Base-by-base conservation (phyloP, 805 yeast species). In the Wickerhamomyces xylosicus region DNA sequence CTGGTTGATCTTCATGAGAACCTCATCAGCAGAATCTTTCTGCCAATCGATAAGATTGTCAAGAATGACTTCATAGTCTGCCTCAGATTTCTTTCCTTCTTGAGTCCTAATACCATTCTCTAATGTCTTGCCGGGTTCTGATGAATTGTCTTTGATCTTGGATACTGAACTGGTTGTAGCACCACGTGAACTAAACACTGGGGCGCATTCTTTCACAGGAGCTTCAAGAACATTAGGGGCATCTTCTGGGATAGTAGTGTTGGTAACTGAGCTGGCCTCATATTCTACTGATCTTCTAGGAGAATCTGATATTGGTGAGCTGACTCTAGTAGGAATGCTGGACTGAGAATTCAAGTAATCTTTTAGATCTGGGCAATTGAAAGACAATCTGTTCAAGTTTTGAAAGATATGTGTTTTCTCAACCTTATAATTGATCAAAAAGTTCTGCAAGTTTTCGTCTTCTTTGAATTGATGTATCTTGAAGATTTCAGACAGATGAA, bases 11-110 rank as follows among this genome's bases (percentile, higher is more conserved):
- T 58, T 58, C 37, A 54, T 56, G 40, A 58, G 38, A 5, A 58
- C 63, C 34, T 58, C 62, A 41, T 58, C 62, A 0, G 62, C 53
- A 9, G 52, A 45, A 32, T 58, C 62, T 19, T 41, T 57, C 19
- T 47, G 52, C 63, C 63, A 58, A 41, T 58, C 63, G 7, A 58
- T 59, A 4, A 25, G 14, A 33, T 43, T 46, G 25, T 58, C 58
- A 31, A 58, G 38, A 22, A 58, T 59, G 10, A 49, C 37, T 33
- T 53, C 54, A 19, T 52, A 50, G 27, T 52, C 56, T 38, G 25
- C 47, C 35, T 19, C 38, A 47, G 36, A 38, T 31, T 27, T 5
- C 19, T 8, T 34, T 7, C 25, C 27, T 35, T 15, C 20, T 18
- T 16, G 8, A 5, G 2, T n/a, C n/a, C n/a, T n/a, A n/a, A n/a